Percentiles rank a stretch among this genome's conserved stretches.
Conservation (phyloP, 108 stramenopile genomes). For the Skeletonema menzelii region DNA sequence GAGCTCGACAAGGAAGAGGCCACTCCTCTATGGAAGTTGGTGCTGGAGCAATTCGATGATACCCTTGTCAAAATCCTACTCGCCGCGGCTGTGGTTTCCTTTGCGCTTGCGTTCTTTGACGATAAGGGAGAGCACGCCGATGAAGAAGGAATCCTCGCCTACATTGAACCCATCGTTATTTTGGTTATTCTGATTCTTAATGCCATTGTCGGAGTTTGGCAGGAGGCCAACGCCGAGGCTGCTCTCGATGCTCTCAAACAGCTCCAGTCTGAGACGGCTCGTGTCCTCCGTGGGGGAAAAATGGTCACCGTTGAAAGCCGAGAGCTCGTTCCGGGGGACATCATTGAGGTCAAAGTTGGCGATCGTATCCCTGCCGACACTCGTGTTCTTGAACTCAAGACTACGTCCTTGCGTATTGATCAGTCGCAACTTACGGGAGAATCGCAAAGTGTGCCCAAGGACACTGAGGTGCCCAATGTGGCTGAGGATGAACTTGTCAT, state of each 20-base stretch:
- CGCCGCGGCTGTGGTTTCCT: conserved; percentile 89
- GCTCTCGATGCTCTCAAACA: conserved; percentile 91
- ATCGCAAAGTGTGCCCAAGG: conserved; percentile 35
- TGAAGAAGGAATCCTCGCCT: conserved; percentile 57
- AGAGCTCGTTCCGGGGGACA: conserved; percentile 81
- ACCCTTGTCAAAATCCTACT: conserved; percentile 95
- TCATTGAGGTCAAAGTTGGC: conserved; percentile 74
- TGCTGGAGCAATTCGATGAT: conserved; percentile 97
- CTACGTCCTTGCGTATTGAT: conserved; percentile 41
- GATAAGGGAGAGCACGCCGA: conserved; percentile 73
- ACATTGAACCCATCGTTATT: conserved; percentile 96
- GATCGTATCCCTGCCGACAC: conserved; percentile 84
- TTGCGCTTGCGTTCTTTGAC: conserved; percentile 92
- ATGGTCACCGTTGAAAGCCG: conserved; percentile 29
- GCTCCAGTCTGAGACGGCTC: conserved; percentile 83
- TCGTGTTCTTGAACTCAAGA: conserved; percentile 40
- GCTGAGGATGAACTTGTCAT: conserved; percentile 41
- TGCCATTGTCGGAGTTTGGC: conserved; percentile 97
- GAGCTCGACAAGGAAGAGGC: conserved; percentile 53
- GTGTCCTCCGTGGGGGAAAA: conserved; percentile 77
- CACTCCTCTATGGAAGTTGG: conserved; percentile 83
- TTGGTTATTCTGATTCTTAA: conserved; percentile 93
- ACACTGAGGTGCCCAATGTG: conserved; percentile 11
- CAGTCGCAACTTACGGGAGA: conserved; percentile 58
- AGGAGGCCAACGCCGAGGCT: conserved; percentile 84